Evolutionary conservation across 345 rosid species (phyloP), one percentile per base, ranked within the genome.

Genomic region (Combretum micranthum): DNA sequence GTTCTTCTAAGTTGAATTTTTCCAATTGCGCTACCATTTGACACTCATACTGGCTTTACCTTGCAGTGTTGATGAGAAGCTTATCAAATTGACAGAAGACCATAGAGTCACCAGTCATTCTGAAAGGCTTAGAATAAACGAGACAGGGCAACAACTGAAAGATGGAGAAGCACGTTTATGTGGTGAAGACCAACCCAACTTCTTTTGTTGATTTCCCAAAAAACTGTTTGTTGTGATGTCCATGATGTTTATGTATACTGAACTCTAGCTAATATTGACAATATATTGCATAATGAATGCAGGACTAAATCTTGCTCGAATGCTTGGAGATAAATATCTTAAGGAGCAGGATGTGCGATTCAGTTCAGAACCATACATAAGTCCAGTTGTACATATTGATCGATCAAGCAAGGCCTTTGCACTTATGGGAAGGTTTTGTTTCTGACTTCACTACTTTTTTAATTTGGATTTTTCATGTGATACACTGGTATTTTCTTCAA

Each of bases 251-350:
- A 25, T 32, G 39, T 32, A 32, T 32, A 7, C 39, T 32, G 9
- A 4, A 32, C 10, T 32, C 39, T 32, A 32, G 39, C 39, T 42
- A 51, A 50, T 50, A 10, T 17, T 39, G 47, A 49, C 44, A 17
- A 32, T 50, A 11, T 19, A 42, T 58, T 25, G 49, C 39, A 45
- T 39, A 3, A 59, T 51, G 20, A 20, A 19, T 32, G 60, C 75
- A 94, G 99, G 99, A 47, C 62, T 94, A 76, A 90, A 85, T 72
- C 96, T 94, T 57, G 86, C 95, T 48, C 81, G 96, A 61, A 84
- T 90, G 96, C 97, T 94, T 56, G 99, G 99, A 62, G 99, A 87
- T 77, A 94, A 94, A 58, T 94, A 83, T 75, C 70, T 84, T 64
- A 94, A 94, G 73, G 83, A 84, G 75, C 90, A 90, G 77, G 99